Conservation (phyloP, 768 basidiomycete genomes). For the Termitomyces sp. region DNA sequence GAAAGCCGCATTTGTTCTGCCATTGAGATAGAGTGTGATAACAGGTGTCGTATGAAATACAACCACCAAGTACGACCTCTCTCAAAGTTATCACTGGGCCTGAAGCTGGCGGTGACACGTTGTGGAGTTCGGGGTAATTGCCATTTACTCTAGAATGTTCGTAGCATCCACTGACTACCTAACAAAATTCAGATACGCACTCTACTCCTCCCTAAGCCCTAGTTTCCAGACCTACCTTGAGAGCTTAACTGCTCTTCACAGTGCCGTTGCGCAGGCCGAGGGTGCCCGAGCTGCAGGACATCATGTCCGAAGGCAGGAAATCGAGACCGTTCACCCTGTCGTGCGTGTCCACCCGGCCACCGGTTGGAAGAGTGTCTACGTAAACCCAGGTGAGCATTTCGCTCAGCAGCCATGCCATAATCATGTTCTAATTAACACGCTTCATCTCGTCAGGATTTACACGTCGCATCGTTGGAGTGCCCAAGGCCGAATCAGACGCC, state of each 20-base stretch:
- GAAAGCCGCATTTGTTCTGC: not conserved
- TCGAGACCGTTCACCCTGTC: slow-evolving; percentile 75
- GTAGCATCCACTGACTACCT: not conserved
- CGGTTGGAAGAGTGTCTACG: slow-evolving; percentile 80
- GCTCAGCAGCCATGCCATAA: not conserved
- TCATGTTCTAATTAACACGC: not conserved
- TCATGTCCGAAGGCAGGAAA: slow-evolving; percentile 62
- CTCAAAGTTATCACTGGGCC: slow-evolving; percentile 71
- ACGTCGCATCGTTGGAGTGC: slow-evolving; percentile 70
- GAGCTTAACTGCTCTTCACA: slow-evolving; percentile 69
- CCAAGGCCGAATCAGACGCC: slow-evolving; percentile 78
- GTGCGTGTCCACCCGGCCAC: slow-evolving; percentile 84
- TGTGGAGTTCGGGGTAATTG: slow-evolving; percentile 74
- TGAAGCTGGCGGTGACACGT: slow-evolving; percentile 72
- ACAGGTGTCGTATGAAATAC: slow-evolving; percentile 70
- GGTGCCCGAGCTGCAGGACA: slow-evolving; percentile 67
- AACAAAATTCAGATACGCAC: slow-evolving; percentile 56
- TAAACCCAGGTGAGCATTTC: slow-evolving; percentile 57
- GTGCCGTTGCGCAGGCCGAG: slow-evolving; percentile 73
- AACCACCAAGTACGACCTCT: slow-evolving; percentile 78
- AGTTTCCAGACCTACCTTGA: slow-evolving; percentile 76
- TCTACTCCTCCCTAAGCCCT: slow-evolving; percentile 80
- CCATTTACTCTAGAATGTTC: not conserved
- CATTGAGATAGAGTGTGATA: not conserved
- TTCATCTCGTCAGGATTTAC: slow-evolving; percentile 58